Conservation (phyloP, 352 stramenopile genomes). For the Phytophthora ohioensis region DNA sequence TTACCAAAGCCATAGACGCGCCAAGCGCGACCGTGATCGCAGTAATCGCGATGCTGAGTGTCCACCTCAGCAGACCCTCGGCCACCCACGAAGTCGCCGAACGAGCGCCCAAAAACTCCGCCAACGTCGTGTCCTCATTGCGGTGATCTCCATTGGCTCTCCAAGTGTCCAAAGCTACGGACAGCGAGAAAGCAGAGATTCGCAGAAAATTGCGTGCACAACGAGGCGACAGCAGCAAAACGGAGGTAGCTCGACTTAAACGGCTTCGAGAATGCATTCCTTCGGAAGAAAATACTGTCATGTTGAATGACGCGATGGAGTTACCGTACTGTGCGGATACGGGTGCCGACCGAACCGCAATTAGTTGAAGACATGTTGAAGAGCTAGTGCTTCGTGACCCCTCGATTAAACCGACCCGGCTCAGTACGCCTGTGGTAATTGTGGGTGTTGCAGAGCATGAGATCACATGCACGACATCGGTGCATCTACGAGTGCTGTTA, state of each 20-base stretch:
- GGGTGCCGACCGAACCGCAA: neutral
- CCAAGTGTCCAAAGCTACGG: neutral
- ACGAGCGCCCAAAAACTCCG: neutral
- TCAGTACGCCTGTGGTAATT: neutral
- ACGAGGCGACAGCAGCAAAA: neutral
- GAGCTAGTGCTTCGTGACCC: neutral
- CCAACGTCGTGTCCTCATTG: neutral
- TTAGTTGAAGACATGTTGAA: neutral
- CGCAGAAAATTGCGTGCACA: neutral
- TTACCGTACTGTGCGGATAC: neutral
- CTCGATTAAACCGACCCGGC: neutral
- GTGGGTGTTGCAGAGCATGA: constrained; percentile 1
- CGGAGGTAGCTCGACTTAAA: neutral
- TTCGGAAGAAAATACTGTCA: neutral
- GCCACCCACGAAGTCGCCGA: too few relatives aligned
- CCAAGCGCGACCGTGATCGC: neutral
- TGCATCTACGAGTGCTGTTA: neutral
- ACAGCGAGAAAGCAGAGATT: neutral
- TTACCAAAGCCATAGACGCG: neutral
- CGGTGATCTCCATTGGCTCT: neutral
- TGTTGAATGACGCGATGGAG: neutral
- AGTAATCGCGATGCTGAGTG: neutral
- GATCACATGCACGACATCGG: neutral
- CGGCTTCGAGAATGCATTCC: neutral
- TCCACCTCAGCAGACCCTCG: too few relatives aligned